These are phyloP conservation scores for Pyropia haitanensis DNA, from an alignment of 23 red algal species.

Conservation along the genomic window DNA sequence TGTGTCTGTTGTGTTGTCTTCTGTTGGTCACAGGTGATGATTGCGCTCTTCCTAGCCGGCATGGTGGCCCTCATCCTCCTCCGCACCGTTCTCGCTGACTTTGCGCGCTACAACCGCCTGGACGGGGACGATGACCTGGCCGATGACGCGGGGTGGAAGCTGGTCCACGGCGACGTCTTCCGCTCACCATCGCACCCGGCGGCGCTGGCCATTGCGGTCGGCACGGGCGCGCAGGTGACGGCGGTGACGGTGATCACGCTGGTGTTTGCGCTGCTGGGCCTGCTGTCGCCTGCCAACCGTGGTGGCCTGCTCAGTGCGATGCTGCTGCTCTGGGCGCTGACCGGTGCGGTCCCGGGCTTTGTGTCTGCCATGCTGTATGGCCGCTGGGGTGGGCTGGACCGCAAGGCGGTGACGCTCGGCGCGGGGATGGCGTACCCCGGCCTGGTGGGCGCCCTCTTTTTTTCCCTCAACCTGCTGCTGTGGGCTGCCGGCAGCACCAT, in stretches of 20 bases:
- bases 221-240: conserved; percentile 78
- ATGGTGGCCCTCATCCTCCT: conserved; percentile 87
- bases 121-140: conserved; percentile 48
- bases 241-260: conserved; percentile 56
- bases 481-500: conserved; percentile 55
- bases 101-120: conserved; percentile 73
- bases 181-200: conserved; percentile 46
- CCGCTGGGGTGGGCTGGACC: neutral
- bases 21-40: conserved; percentile 23
- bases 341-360: conserved; percentile 53
- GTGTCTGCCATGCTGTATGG: conserved; percentile 47
- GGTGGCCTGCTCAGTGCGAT: conserved; percentile 80
- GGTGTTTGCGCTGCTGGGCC: conserved; percentile 70
- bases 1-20: no score
- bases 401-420: conserved; percentile 55
- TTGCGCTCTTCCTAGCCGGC: conserved; percentile 77
- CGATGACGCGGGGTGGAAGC: conserved; percentile 84
- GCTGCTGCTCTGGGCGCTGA: conserved; percentile 64
- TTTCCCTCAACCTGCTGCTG: conserved; percentile 77
- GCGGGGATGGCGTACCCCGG: conserved; percentile 72
- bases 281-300: conserved; percentile 94
- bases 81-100: conserved; percentile 81
- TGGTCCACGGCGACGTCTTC: conserved; percentile 90
- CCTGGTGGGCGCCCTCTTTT: conserved; percentile 71
- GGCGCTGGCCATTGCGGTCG: conserved; percentile 59